A percentile compares a stretch with the other conserved stretches of the same genome.
phyloP scores from a whole-genome alignment of 176 grass and related monocot genomes.

The Avena sativa region DNA sequence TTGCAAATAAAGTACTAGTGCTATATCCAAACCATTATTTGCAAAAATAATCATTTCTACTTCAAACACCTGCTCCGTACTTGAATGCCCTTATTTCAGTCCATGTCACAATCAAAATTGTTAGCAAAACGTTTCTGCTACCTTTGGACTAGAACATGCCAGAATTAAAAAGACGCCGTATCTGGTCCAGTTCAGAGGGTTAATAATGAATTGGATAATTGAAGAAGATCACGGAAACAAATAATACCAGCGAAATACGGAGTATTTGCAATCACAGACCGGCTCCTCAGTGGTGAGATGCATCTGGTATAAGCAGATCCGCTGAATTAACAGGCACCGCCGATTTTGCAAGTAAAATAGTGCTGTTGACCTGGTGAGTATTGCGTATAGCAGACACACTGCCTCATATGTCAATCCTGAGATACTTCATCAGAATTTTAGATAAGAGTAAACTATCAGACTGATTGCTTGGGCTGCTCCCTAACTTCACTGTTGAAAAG shows the following conservation, averaged over 20 bases:
- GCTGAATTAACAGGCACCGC: conserved; percentile 16
- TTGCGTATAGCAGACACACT: neutral
- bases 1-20: neutral
- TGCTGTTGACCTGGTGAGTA: neutral
- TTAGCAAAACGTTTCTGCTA: conserved; percentile 25
- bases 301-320: neutral
- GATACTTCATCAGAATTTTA: neutral
- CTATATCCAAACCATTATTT: conserved; percentile 5
- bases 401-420: conserved; percentile 15
- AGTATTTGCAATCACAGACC: conserved; percentile 2
- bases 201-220: neutral
- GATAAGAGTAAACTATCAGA: conserved; percentile 5
- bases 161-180: neutral
- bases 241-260: neutral
- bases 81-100: conserved; percentile 25
- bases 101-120: conserved; percentile 38
- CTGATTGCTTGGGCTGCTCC: neutral
- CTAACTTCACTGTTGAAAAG: neutral
- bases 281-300: neutral
- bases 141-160: conserved; percentile 34
- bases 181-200: no score
- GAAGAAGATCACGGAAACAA: neutral
- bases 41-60: conserved; percentile 30
- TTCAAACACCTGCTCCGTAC: conserved; percentile 46
- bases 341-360: neutral